A percentile compares a stretch with the other conserved stretches of the same genome.
Conservation (phyloP, 768 basidiomycete species). For the Phlebiopsis gigantea region DNA sequence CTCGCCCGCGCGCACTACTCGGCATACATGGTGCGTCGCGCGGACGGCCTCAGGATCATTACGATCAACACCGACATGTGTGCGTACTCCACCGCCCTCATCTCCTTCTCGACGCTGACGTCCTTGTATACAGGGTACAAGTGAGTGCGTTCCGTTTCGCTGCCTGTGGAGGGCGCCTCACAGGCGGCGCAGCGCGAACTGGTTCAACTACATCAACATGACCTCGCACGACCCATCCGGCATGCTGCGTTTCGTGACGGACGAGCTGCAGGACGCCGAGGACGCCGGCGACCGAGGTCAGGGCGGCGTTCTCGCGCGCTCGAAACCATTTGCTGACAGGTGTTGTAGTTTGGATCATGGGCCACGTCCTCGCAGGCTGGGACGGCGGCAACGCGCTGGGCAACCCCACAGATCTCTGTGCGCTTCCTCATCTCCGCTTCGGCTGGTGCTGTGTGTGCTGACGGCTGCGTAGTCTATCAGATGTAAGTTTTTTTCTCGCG, state of each 20-base stretch:
- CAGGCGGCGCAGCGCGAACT: constrained; percentile 44
- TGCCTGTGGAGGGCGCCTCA: neutral
- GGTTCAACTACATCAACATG: constrained; percentile 75
- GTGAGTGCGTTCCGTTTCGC: constrained; percentile 12
- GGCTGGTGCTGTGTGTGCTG: constrained; percentile 29
- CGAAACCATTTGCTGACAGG: neutral
- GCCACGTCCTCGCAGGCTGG: constrained; percentile 61
- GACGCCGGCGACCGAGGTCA: constrained; percentile 67
- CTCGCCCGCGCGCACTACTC: constrained; percentile 65
- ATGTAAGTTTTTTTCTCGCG: constrained; percentile 30
- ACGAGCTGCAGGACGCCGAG: constrained; percentile 74
- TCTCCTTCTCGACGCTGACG: neutral
- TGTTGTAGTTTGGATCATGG: constrained; percentile 42
- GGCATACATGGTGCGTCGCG: constrained; percentile 63
- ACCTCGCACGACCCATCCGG: constrained; percentile 65
- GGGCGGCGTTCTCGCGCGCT: constrained; percentile 11
- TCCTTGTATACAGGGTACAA: constrained; percentile 25
- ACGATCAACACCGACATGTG: constrained; percentile 76
- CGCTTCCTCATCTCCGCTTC: constrained; percentile 26
- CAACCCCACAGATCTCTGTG: constrained; percentile 69
- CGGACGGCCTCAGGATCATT: constrained; percentile 65
- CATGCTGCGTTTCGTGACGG: constrained; percentile 72
- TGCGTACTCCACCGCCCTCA: constrained; percentile 29
- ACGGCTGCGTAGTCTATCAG: constrained; percentile 37
- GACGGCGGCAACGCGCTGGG: constrained; percentile 62